Percentiles rank a stretch among this genome's conserved stretches.
Conservation (phyloP, 495 filamentous ascomycete genomes). For the Pyronema omphalodes region DNA sequence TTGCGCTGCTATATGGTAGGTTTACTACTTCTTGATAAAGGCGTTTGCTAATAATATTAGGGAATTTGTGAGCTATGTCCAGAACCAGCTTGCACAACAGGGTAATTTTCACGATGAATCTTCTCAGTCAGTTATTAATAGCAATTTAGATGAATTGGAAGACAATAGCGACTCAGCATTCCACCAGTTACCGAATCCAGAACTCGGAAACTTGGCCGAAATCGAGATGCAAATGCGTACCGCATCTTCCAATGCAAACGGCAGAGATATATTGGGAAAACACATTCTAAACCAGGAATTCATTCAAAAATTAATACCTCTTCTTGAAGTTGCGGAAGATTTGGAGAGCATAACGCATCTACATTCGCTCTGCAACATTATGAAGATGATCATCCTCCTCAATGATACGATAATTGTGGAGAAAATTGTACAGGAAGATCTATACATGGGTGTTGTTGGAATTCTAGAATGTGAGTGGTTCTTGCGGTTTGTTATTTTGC, state of each 20-base stretch:
- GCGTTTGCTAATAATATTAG: slow-evolving; percentile 28
- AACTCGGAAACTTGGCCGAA: slow-evolving; percentile 61
- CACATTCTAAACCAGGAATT: slow-evolving; percentile 70
- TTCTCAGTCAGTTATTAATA: slow-evolving; percentile 25
- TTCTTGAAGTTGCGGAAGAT: slow-evolving; percentile 76
- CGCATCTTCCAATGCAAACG: slow-evolving; percentile 50
- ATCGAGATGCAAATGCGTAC: slow-evolving; percentile 64
- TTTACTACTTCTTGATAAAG: not conserved
- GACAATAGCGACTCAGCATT: slow-evolving; percentile 32
- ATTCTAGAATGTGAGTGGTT: slow-evolving; percentile 63
- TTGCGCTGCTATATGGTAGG: slow-evolving; percentile 77
- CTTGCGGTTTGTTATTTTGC: slow-evolving; percentile 1
- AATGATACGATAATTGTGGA: slow-evolving; percentile 93
- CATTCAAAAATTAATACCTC: slow-evolving; percentile 66
- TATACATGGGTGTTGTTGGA: slow-evolving; percentile 82
- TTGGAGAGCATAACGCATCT: slow-evolving; percentile 70
- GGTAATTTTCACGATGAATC: slow-evolving; percentile 34
- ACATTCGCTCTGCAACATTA: slow-evolving; percentile 87
- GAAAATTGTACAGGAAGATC: slow-evolving; percentile 71
- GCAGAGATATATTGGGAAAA: slow-evolving; percentile 78
- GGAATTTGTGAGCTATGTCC: slow-evolving; percentile 79
- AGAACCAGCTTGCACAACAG: slow-evolving; percentile 37
- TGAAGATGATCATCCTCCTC: slow-evolving; percentile 85
- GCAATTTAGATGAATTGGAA: slow-evolving; percentile 6
- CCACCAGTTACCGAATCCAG: slow-evolving; percentile 48